Evolutionary conservation across 768 basidiomycete genomes (phyloP), one percentile per base, ranked within the genome.

Genomic region (Suillus cothurnatus): DNA sequence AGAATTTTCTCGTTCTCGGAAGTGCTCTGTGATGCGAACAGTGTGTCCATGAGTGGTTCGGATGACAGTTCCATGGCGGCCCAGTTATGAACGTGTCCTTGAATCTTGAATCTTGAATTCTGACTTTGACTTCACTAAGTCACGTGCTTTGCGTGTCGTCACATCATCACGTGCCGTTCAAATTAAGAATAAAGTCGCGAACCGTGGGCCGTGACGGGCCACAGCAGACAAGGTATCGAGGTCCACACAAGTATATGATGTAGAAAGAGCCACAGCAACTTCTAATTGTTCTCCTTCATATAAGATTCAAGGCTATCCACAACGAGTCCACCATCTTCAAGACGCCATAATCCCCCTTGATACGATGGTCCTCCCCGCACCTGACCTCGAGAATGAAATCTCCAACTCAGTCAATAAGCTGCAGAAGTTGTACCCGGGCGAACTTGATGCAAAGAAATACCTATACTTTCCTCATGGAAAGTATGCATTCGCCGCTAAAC

Each of bases 1-100:
- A 86, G 84, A 43, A 84, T 69, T 17, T 59, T 71, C 55, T 64
- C 65, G n/a, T 41, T 64, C 45, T 71, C 70, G 12, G 39, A 59
- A 21, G 38, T 43, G 9, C 19, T 39, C 56, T 63, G 7, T 71
- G 55, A 41, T 26, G n/a, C 26, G 39, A 56, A 28, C 47, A 61
- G 62, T 66, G 26, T 60, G 28, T 49, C 62, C 39, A 36, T 61
- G 58, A 19, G 19, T 14, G 57, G 57, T 19, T 58, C 38, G 17
- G 38, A 58, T 28, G 58, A 39, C 58, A 19, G 58, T 21, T 59
- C 38, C 58, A 59, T 59, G 28, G 26, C 58, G 53, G 21, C 31
- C 32, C 53, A 55, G 53, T 3, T 32, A 55, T 6, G 32, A 34
- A 55, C 53, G 53, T 52, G 50, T 52, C 31, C 26, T 38, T 52